Base-by-base conservation (phyloP, 352 stramenopile species). In the Halophytophthora batemanensis region DNA sequence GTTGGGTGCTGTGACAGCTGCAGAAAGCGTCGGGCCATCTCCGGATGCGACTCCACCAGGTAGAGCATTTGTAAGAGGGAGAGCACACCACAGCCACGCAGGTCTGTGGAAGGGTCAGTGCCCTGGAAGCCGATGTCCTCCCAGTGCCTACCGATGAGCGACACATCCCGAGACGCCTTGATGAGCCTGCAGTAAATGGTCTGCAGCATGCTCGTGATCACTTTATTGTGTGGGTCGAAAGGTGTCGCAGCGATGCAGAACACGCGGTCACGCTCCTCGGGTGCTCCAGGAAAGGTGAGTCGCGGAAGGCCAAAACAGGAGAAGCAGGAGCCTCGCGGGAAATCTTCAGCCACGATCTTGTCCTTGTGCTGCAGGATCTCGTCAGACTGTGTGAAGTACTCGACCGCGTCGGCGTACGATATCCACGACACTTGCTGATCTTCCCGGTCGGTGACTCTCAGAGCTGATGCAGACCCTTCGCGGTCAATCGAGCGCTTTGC, bases 91-190 rank as follows among this genome's bases (percentile, higher is more conserved):
- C 85, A 90, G 17, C 81, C 82, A 22, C 87, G 81, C 19, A 97
- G 63, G 53, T 97, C 89, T 1, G 86, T 97, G 1, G 86, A 74
- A 5, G 89, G 89, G 50, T 97, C 87, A 6, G 45, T 76, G 21
- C 87, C 89, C 53, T 96, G 89, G 51, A 97, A 97, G 14, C 89
- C 89, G 25, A 97, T 81, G 8, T 71, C 64, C 56, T 96, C 86
- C 89, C 87, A 96, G 54, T 96, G 85, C 13, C 57, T 53, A 14
- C 85, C 84, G 3, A 76, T 76, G 10, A 87, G 68, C 15, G 68
- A 50, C 25, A 83, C 66, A 12, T 82, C 69, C 11, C 56, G 53
- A 11, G 49, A 22, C 1, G 18, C 69, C 42, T 58, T 64, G 7
- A 57, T 65, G 19, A 92, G 50, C 19, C 71, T 77, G 12, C 55